A percentile compares a stretch with the other conserved stretches of the same genome.
phyloP scores from a whole-genome alignment of 306 rosid species.

The Trifolium fragiferum region DNA sequence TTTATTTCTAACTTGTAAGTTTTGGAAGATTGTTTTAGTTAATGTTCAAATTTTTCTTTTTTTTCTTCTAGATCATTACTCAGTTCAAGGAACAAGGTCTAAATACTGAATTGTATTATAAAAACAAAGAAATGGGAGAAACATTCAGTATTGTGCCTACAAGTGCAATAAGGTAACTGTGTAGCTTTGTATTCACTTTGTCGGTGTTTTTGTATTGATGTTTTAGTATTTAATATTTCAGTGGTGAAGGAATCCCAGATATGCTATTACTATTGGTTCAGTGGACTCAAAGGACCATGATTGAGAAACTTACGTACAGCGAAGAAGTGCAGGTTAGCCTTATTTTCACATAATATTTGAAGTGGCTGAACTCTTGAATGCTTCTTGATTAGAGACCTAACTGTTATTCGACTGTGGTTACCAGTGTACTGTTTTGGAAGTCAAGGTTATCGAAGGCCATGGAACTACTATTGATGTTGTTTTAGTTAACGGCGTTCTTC shows the following conservation, averaged over 20 bases:
- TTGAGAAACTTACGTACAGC: slow-evolving; percentile 78
- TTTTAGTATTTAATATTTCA: slow-evolving; percentile 48
- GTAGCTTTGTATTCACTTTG: slow-evolving; percentile 32
- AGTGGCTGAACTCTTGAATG: slow-evolving; percentile 37
- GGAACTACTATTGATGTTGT: slow-evolving; percentile 98
- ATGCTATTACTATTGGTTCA: slow-evolving; percentile 75
- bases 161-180: slow-evolving; percentile 84
- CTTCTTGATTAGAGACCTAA: slow-evolving; percentile 44
- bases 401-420: slow-evolving; percentile 37
- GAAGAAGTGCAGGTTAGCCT: slow-evolving; percentile 82
- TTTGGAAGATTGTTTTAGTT: slow-evolving; percentile 12
- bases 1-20: background rate
- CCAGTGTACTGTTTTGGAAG: slow-evolving; percentile 95
- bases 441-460: slow-evolving; percentile 90
- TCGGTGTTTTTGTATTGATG: slow-evolving; percentile 36
- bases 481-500: slow-evolving; percentile 92
- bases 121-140: slow-evolving; percentile 82
- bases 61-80: slow-evolving; percentile 65
- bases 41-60: slow-evolving; percentile 36
- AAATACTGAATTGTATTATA: slow-evolving; percentile 80
- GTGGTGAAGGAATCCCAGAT: slow-evolving; percentile 96
- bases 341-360: slow-evolving; percentile 32
- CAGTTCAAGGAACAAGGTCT: slow-evolving; percentile 83
- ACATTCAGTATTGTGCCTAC: slow-evolving; percentile 94
- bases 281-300: slow-evolving; percentile 92